phyloP scores from a whole-genome alignment of 169 alveolate species.

The Plasmodium gonderi region DNA sequence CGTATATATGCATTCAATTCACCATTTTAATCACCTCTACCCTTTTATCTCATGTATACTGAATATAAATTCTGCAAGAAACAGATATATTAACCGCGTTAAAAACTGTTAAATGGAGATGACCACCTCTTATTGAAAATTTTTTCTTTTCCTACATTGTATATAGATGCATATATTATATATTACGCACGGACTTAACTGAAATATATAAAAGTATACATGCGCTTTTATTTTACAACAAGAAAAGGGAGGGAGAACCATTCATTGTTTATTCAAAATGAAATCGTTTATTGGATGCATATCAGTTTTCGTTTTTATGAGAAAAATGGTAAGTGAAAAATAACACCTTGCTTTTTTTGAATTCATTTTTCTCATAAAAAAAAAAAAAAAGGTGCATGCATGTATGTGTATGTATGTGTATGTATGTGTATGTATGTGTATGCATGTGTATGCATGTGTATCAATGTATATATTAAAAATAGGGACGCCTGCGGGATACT shows the following conservation, averaged over 20 bases:
- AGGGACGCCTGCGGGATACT: not conserved
- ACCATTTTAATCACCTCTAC: not conserved
- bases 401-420: not conserved
- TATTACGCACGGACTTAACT: too few relatives aligned
- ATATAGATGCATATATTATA: too few relatives aligned
- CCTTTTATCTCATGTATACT: not conserved
- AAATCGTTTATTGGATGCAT: not conserved
- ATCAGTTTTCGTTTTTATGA: not conserved
- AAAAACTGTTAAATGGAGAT: not conserved
- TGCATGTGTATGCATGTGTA: not conserved
- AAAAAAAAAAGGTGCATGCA: not conserved
- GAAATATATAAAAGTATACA: too few relatives aligned
- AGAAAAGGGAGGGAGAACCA: not conserved
- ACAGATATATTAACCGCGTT: not conserved
- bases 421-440: not conserved
- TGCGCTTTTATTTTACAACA: not conserved
- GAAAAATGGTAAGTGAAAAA: not conserved
- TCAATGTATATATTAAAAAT: not conserved
- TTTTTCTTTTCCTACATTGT: not conserved
- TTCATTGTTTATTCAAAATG: too few relatives aligned
- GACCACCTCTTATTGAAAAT: too few relatives aligned
- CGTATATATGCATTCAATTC: not conserved
- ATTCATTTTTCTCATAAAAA: constrained; percentile 10
- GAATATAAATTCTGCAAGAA: not conserved
- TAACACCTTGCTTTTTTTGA: not conserved